A percentile compares a stretch with the other conserved stretches of the same genome.
Evolutionary conservation across 176 grass and related monocot genomes (phyloP).

Genomic region (Carex kokanica): DNA sequence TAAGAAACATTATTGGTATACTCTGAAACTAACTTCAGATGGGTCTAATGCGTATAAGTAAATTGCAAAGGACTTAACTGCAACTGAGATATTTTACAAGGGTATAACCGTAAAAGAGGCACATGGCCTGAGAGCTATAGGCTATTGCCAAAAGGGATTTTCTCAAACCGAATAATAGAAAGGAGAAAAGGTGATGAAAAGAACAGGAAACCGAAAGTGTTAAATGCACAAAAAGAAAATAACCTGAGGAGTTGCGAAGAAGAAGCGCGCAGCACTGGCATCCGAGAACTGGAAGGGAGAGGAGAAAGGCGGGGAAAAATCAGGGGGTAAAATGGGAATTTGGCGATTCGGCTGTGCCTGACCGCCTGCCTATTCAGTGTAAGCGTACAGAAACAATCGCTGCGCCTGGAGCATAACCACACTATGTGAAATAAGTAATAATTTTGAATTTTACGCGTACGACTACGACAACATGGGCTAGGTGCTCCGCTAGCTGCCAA

Average conservation of each 20-base stretch:
- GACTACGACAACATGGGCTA: too few relatives aligned
- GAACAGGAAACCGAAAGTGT: not conserved
- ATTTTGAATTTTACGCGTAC: too few relatives aligned
- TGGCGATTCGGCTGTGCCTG: not conserved
- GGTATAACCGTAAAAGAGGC: conserved; percentile 21
- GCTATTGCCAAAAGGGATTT: not conserved
- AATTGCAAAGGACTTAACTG: not conserved
- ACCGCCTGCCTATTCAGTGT: not conserved
- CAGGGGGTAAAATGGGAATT: not conserved
- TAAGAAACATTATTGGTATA: too few relatives aligned
- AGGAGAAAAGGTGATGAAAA: not conserved
- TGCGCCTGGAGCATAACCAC: not conserved
- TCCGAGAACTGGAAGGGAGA: conserved; percentile 29
- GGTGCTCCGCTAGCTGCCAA: not conserved
- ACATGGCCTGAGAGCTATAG: not conserved
- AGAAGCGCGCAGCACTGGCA: conserved; percentile 35
- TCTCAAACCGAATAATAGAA: not conserved
- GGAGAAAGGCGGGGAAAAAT: conserved; percentile 3
- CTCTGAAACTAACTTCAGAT: conserved; percentile 3
- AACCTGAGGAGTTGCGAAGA: conserved; percentile 37
- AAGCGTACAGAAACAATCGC: not conserved
- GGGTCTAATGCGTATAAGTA: too few relatives aligned
- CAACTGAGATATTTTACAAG: not conserved
- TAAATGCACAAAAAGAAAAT: conserved; percentile 30
- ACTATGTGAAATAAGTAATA: not conserved